Conservation (phyloP, 495 filamentous ascomycete species). For the Aspergillus incahuasiensis region DNA sequence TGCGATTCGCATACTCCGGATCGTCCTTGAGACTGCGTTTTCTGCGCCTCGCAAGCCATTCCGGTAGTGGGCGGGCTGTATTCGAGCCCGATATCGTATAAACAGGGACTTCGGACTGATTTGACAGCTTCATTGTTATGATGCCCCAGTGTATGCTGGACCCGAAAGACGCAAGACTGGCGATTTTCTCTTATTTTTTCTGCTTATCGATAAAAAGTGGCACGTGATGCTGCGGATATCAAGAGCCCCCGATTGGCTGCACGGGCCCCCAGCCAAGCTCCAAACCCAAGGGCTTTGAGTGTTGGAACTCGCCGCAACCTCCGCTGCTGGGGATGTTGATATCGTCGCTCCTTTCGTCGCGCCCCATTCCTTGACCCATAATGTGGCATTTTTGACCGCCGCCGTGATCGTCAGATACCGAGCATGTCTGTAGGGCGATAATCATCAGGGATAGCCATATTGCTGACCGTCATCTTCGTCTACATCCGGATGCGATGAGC, state of each 20-base stretch:
- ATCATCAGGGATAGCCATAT: constrained; percentile 21
- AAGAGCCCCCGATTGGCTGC: constrained; percentile 16
- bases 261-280: constrained; percentile 21
- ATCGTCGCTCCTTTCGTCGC: background rate
- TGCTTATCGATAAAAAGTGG: constrained; percentile 19
- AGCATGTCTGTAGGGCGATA: constrained; percentile 18
- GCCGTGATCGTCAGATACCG: background rate
- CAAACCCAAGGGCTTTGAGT: constrained; percentile 8
- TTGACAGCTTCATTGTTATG: constrained; percentile 75
- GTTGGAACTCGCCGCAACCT: constrained; percentile 10
- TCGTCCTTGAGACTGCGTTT: constrained; percentile 94
- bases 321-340: constrained; percentile 7
- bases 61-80: constrained; percentile 84
- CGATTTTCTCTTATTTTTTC: constrained; percentile 6
- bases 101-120: constrained; percentile 82
- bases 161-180: constrained; percentile 11
- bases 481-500: constrained; percentile 15
- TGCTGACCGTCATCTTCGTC: constrained; percentile 10
- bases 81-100: constrained; percentile 94
- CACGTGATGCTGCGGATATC: constrained; percentile 19
- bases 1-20: constrained; percentile 83
- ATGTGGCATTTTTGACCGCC: background rate
- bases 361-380: background rate
- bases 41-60: constrained; percentile 87
- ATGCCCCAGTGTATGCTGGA: background rate